Percentiles rank a stretch among this genome's conserved stretches.
Conservation (phyloP, 176 grass and related monocot genomes). For the Eleusine indica region DNA sequence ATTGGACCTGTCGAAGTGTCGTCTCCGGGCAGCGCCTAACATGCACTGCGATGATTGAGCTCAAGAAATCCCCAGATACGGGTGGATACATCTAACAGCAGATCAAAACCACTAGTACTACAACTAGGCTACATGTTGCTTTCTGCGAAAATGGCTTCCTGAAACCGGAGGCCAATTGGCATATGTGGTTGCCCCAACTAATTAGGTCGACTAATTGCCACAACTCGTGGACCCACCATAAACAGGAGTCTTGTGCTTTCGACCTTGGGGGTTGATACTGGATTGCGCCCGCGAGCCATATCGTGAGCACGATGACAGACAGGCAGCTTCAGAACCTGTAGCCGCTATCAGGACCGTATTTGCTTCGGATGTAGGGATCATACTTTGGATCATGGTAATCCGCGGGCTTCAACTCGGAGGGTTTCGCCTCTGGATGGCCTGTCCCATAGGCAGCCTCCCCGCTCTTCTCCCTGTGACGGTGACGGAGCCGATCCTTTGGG, state of each 20-base stretch:
- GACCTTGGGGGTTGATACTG: neutral
- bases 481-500: conserved; percentile 74
- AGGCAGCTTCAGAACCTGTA: conserved; percentile 63
- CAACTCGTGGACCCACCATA: conserved; percentile 27
- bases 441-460: conserved; percentile 54
- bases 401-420: conserved; percentile 42
- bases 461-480: conserved; percentile 82
- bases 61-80: neutral
- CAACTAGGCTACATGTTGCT: conserved; percentile 34
- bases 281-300: neutral
- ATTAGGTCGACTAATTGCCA: conserved; percentile 10
- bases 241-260: conserved; percentile 28
- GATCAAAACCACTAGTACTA: conserved; percentile 4
- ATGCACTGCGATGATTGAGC: neutral
- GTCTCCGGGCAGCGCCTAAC: neutral
- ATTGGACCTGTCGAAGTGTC: neutral
- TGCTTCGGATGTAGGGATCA: conserved; percentile 80
- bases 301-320: neutral
- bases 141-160: conserved; percentile 27
- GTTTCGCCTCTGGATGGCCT: conserved; percentile 51
- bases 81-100: conserved; percentile 1
- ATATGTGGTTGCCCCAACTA: conserved; percentile 15
- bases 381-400: conserved; percentile 68
- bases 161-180: conserved; percentile 22
- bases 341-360: conserved; percentile 63